phyloP scores from a whole-genome alignment of 2,329 filamentous ascomycete genomes.

The Clonostachys solani region DNA sequence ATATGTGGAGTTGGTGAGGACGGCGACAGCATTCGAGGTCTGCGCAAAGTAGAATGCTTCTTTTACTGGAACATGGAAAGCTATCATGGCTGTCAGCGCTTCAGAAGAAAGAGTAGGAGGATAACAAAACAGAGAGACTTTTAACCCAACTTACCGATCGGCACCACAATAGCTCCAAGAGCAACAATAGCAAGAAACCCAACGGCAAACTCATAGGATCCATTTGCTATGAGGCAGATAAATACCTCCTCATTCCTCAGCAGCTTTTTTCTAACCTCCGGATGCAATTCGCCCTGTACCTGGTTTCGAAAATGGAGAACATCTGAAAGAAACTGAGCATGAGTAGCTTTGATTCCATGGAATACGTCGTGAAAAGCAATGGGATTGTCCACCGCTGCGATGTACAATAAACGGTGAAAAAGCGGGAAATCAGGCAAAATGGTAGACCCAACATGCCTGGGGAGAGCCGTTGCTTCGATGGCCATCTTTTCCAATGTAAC shows the following conservation, averaged over 20 bases:
- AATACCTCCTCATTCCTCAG: neutral
- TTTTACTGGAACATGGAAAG: neutral
- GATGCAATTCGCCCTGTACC: neutral
- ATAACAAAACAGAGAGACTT: neutral
- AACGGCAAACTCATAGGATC: neutral
- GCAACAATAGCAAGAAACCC: neutral
- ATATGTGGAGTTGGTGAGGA: neutral
- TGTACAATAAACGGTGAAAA: neutral
- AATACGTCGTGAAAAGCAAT: neutral
- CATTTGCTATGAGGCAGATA: neutral
- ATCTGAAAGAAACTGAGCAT: neutral
- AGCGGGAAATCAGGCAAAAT: neutral
- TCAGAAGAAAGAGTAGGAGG: too few relatives aligned
- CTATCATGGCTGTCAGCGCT: too few relatives aligned
- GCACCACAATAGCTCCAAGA: neutral
- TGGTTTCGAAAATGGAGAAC: neutral
- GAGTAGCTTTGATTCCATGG: neutral
- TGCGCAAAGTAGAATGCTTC: neutral
- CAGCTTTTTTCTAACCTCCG: neutral
- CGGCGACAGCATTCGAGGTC: neutral
- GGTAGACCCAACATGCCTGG: neutral
- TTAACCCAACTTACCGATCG: neutral
- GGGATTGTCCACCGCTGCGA: neutral
- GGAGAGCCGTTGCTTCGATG: neutral
- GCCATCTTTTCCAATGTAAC: too few relatives aligned